These are phyloP conservation scores for Lactifluus subvellereus DNA, from an alignment of 768 basidiomycete species.

Conservation along the genomic window DNA sequence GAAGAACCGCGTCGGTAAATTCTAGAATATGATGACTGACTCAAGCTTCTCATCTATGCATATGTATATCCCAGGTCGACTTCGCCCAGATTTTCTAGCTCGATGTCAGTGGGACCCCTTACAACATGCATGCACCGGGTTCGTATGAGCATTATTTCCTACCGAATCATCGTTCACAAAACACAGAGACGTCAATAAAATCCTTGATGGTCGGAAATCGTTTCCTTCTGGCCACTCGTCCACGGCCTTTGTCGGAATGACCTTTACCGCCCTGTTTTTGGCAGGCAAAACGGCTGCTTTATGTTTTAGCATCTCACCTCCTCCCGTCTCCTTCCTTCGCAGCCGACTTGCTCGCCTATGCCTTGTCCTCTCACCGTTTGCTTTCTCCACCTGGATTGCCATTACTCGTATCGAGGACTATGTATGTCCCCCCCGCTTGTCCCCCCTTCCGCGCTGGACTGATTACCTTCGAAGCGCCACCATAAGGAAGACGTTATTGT, in stretches of 20 bases:
- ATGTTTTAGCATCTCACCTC: slow-evolving; percentile 40
- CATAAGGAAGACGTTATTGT: slow-evolving; percentile 66
- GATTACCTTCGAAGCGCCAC: slow-evolving; percentile 42
- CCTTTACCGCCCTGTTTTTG: slow-evolving; percentile 54
- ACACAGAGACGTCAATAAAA: slow-evolving; percentile 30
- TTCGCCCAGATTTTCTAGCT: slow-evolving; percentile 62
- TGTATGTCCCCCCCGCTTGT: slow-evolving; percentile 36
- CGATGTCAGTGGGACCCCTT: slow-evolving; percentile 56
- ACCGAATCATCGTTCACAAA: slow-evolving; percentile 3
- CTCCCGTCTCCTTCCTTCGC: slow-evolving; percentile 35
- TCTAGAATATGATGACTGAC: no score
- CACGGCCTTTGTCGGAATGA: slow-evolving; percentile 60
- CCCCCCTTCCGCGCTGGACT: slow-evolving; percentile 1
- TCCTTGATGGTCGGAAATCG: slow-evolving; percentile 50
- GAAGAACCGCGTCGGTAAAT: slow-evolving; percentile 54
- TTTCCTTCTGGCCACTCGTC: slow-evolving; percentile 71
- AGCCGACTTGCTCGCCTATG: slow-evolving; percentile 44
- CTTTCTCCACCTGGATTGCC: slow-evolving; percentile 56
- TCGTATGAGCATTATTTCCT: slow-evolving; percentile 1
- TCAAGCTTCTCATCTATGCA: neutral
- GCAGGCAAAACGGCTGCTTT: slow-evolving; percentile 61
- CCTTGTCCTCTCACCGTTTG: slow-evolving; percentile 48
- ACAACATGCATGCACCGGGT: slow-evolving; percentile 52
- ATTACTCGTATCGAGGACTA: slow-evolving; percentile 60
- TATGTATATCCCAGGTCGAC: slow-evolving; percentile 32